A percentile compares a stretch with the other conserved stretches of the same genome.
These are phyloP conservation scores for Pulveroboletus sp. DNA, from an alignment of 768 basidiomycete species.

Conservation along the genomic window DNA sequence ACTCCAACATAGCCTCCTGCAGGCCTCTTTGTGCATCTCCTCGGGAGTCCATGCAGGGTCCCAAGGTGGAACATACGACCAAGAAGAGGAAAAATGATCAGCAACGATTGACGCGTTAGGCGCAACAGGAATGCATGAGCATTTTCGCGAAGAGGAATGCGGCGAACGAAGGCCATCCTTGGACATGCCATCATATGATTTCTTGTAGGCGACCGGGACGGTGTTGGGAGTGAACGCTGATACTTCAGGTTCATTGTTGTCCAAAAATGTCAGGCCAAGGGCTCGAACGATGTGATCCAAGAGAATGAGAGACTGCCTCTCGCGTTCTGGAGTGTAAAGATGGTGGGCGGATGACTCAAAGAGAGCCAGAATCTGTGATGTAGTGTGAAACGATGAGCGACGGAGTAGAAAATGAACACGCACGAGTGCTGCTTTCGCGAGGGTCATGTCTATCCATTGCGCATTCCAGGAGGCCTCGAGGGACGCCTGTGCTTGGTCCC, in stretches of 20 bases:
- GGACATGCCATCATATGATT: slow-evolving; percentile 25
- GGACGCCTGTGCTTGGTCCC: slow-evolving; percentile 50
- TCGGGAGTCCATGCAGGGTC: slow-evolving; percentile 48
- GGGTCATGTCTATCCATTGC: slow-evolving; percentile 53
- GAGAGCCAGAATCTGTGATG: slow-evolving; percentile 61
- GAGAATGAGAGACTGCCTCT: slow-evolving; percentile 46
- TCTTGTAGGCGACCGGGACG: slow-evolving; percentile 46
- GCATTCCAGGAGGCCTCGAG: slow-evolving; percentile 48
- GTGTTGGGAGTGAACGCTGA: slow-evolving; percentile 44
- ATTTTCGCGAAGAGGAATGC: slow-evolving; percentile 33
- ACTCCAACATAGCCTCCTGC: slow-evolving; percentile 73
- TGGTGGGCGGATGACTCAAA: slow-evolving; percentile 77
- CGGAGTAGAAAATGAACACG: slow-evolving; percentile 14
- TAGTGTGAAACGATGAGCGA: slow-evolving; percentile 7
- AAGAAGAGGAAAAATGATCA: slow-evolving; percentile 38
- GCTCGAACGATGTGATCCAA: slow-evolving; percentile 63
- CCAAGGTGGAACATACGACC: slow-evolving; percentile 57
- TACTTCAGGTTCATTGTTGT: slow-evolving; percentile 50
- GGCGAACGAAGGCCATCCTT: slow-evolving; percentile 28
- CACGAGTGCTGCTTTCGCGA: slow-evolving; percentile 73
- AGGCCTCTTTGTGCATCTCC: slow-evolving; percentile 63
- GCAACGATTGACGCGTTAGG: slow-evolving; percentile 28
- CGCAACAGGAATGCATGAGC: slow-evolving; percentile 43
- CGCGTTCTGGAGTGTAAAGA: slow-evolving; percentile 51
- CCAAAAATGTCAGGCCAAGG: slow-evolving; percentile 51